A percentile compares a stretch with the other conserved stretches of the same genome.
These are phyloP conservation scores for Lentinula boryana DNA, from an alignment of 768 basidiomycete genomes.

Conservation along the genomic window DNA sequence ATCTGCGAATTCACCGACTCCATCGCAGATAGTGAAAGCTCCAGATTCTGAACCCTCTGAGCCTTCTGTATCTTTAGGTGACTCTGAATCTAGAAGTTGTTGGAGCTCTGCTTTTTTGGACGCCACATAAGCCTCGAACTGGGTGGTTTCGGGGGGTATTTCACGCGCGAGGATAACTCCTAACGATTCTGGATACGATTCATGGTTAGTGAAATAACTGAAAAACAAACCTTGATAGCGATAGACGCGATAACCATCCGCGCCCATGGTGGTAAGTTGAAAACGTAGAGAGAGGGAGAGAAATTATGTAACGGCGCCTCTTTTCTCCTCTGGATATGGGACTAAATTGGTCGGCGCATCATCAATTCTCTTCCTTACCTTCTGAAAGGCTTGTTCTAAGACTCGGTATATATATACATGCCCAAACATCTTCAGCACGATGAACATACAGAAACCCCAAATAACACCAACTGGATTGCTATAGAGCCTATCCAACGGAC, in stretches of 20 bases:
- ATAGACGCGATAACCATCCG: constrained; percentile 1
- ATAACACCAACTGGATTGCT: background rate
- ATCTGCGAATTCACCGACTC: too few relatives aligned
- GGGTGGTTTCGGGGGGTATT: constrained; percentile 12
- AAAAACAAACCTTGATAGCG: constrained; percentile 17
- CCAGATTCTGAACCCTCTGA: too few relatives aligned
- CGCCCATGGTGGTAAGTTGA: background rate
- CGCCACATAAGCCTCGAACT: constrained; percentile 9
- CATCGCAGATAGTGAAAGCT: too few relatives aligned
- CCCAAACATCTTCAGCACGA: background rate
- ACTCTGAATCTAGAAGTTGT: background rate
- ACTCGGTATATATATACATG: background rate
- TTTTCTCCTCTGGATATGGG: too few relatives aligned
- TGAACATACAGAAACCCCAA: background rate
- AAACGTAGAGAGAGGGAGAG: too few relatives aligned
- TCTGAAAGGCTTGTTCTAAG: background rate
- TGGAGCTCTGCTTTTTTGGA: constrained; percentile 8
- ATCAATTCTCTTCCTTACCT: too few relatives aligned
- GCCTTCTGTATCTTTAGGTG: background rate
- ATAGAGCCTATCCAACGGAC: background rate
- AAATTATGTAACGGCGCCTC: too few relatives aligned
- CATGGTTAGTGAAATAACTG: constrained; percentile 12
- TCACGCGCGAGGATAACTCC: constrained; percentile 15
- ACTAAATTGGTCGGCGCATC: too few relatives aligned
- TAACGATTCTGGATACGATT: constrained; percentile 18